Base-by-base conservation (phyloP, 805 yeast species). In the Lachancea meyersii region DNA sequence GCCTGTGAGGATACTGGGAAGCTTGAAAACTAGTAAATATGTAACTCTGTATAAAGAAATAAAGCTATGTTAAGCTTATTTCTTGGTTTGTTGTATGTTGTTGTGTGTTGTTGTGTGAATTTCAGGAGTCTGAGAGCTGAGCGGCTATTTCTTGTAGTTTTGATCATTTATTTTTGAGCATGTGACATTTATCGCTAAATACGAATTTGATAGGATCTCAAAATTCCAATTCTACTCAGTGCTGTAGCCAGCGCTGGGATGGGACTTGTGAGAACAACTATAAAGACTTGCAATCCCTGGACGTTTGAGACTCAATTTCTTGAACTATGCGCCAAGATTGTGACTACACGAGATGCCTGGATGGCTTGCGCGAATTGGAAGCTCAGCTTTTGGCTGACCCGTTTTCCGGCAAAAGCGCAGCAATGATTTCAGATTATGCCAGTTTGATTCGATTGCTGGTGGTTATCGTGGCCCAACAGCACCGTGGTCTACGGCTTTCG, bases 401-500 rank as follows among this genome's bases (percentile, higher is more conserved):
- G 9, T 38, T 27, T 28, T 38, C 41, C 9, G 20, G 24, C 13
- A 14, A 16, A 13, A 28, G 35, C 4, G 35, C 32, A 13, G 27
- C n/a, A 2, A 4, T 38, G 18, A 30, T 39, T 11, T 32, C 38
- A 16, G 37, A 37, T n/a, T 37, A 42, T 24, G 27, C 21, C 6
- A 23, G 19, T 13, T 13, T 42, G 41, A 30, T 42, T 9, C 37
- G 37, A 20, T 21, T 23, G 13, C 27, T 37, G 41, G 31, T 30
- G 13, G 41, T 42, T 9, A 35, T 41, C 34, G 38, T 37, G 6
- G 17, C 28, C 8, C 45, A 42, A 20, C 28, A 23, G 24, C 37
- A 42, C 22, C 40, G 44, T n/a, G 40, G 40, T 7, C 28, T 35
- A 13, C 35, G 40, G 35, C 24, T 41, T 10, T 20, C 36, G 10